These are phyloP conservation scores for Dactylis glomerata DNA, from an alignment of 176 grass and related monocot genomes.

Conservation along the genomic window DNA sequence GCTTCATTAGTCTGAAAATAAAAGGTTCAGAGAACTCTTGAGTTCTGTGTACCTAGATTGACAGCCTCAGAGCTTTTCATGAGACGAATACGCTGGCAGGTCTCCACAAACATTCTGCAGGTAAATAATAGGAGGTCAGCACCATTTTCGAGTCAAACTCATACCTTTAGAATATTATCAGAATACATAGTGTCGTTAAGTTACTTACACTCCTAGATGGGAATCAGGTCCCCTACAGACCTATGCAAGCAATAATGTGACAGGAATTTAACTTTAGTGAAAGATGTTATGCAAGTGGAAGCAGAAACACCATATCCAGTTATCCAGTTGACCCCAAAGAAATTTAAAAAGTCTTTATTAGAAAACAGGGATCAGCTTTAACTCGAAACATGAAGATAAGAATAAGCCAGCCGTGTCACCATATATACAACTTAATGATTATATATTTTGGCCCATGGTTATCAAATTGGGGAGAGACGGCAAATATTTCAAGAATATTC, in stretches of 20 bases:
- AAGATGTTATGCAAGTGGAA: slow-evolving; percentile 11
- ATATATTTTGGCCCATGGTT: background rate
- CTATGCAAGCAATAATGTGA: background rate
- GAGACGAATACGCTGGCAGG: slow-evolving; percentile 70
- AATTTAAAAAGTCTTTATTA: background rate
- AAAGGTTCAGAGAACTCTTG: background rate
- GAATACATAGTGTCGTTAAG: background rate
- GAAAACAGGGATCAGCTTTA: background rate
- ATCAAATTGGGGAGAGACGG: background rate
- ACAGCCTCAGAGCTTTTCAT: slow-evolving; percentile 81
- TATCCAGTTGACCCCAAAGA: background rate
- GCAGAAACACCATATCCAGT: background rate
- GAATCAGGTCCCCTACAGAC: slow-evolving; percentile 24
- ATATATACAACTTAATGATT: background rate
- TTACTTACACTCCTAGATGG: background rate
- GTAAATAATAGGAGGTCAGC: slow-evolving; percentile 15
- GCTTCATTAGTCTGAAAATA: background rate
- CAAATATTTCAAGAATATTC: slow-evolving; percentile 11
- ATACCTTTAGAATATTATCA: background rate
- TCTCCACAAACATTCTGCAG: slow-evolving; percentile 78
- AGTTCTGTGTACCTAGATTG: slow-evolving; percentile 44
- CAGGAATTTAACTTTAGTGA: background rate
- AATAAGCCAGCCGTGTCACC: slow-evolving; percentile 15
- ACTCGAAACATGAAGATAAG: background rate
- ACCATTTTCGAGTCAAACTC: background rate